Evolutionary conservation across 768 basidiomycete species (phyloP), one percentile per base, ranked within the genome.

Genomic region (Hygrocybe coccinea): DNA sequence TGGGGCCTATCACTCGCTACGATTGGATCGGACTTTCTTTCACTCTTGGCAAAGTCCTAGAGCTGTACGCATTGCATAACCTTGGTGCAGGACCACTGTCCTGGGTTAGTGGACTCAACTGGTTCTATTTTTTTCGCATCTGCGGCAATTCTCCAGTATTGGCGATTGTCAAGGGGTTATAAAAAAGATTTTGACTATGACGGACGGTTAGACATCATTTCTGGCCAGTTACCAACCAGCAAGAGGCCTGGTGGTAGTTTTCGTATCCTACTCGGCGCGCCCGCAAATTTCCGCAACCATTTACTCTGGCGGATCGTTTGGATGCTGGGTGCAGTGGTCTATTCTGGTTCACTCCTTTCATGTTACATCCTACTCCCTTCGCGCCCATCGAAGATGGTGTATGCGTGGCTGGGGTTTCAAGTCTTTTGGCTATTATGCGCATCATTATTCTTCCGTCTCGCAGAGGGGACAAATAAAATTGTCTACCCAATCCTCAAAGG

Each of bases 361-460:
- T 63, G 63, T 12, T 69, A 67, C 44, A 47, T 65, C 33, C 25
- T 59, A 19, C 51, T 70, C 12, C 55, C 57, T 5, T 15, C 46
- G 39, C 56, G 56, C 10, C 56, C 56, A 55, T n/a, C n/a, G n/a
- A 22, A 22, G 8, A 43, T 62, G 21, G 60, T 65, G 3, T 41
- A 61, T 22, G 44, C 60, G 9, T 69, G 67, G 66, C 53, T 50
- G 0, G 60, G 41, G 2, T 69, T 67, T 46, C 67, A 69, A 54
- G 24, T 58, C 19, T 51, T 63, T 1, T 69, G 66, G 67, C 60
- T 67, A 15, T 52, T 44, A 3, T 46, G 58, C 21, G 62, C 67
- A 11, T 52, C 64, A 17, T 17, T 66, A 12, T 35, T 67, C 12
- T 59, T 64, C 49, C 59, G 66, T 52, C 35, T 63, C 53, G 49